Base-by-base conservation (phyloP, 805 yeast species). In the Metschnikowia chrysomelidarum region DNA sequence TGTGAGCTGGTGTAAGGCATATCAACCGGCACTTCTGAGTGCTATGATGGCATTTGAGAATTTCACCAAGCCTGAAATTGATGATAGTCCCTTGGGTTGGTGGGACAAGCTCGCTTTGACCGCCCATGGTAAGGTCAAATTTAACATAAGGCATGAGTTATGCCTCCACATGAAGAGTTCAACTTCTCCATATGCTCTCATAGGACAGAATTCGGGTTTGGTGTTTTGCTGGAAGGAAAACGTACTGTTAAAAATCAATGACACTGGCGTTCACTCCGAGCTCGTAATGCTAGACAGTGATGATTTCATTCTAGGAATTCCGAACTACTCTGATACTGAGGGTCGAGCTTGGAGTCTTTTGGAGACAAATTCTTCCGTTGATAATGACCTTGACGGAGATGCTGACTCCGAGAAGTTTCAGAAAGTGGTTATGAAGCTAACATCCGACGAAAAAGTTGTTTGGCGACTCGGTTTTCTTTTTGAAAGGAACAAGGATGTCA, bases 391-490 rank as follows among this genome's bases (percentile, higher is more conserved):
- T 11, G 45, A 37, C 7, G 41, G 47, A 14, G 64, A 59, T 20
- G 34, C 51, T 2, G 68, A 60, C 27, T 33, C 57, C 4, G 55
- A 48, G 27, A 64, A 62, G 34, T 56, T 62, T 23, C 60, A 52
- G 14, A 73, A 73, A 47, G 51, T 54, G 7, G 64, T 69, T 0
- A 72, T 85, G 73, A 78, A 75, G 45, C 64, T 88, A 19, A 63
- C 69, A 1, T 64, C 70, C 0, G 60, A 70, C 8, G 88, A 88
- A 19, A 63, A 67, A 24, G 93, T 88, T 5, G 55, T 63, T n/a
- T 88, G 96, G 96, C 75, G 70, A 22, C 60, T 82, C 30, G 96
- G 96, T 0, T 61, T 85, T 47, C 44, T 74, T 14, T 86, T 87
- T 60, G 95, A 87, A 54, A 62, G 83, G 40, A 82, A 82, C 35